phyloP scores from a whole-genome alignment of 106 monocot species.

The Platanthera guangdongensis region DNA sequence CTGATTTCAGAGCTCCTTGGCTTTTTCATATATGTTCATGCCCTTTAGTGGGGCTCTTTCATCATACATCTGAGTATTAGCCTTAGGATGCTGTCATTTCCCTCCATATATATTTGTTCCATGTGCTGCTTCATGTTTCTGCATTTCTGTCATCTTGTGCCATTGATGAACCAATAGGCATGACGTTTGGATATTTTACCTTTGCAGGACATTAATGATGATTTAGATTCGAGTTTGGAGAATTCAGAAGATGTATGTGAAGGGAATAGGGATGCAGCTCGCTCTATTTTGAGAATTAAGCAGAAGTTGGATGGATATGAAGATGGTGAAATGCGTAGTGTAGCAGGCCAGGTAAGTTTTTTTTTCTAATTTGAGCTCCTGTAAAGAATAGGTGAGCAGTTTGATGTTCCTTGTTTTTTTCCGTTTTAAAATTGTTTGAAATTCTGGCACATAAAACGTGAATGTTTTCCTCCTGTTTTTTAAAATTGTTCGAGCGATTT shows the following conservation, averaged over 20 bases:
- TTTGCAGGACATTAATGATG: conserved; percentile 69
- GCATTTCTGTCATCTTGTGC: not conserved
- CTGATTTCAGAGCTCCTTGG: too few species aligned
- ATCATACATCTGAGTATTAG: too few species aligned
- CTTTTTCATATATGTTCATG: too few species aligned
- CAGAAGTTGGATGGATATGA: conserved; percentile 96
- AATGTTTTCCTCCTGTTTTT: not conserved
- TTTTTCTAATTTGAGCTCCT: not conserved
- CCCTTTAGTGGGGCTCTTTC: too few species aligned
- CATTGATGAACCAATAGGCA: not conserved
- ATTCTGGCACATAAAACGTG: not conserved
- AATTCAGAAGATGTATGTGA: conserved; percentile 76
- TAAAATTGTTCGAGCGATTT: too few species aligned
- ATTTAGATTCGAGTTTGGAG: conserved; percentile 50
- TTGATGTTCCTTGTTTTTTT: not conserved
- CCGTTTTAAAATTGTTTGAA: not conserved
- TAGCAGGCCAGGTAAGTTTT: conserved; percentile 74
- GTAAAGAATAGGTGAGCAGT: not conserved
- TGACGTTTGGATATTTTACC: not conserved
- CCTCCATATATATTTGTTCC: not conserved
- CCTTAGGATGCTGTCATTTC: too few species aligned
- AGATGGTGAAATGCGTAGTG: conserved; percentile 89
- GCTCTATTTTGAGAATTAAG: conserved; percentile 82
- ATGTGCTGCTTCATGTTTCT: not conserved
- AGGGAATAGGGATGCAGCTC: conserved; percentile 96